Evolutionary conservation across 306 rosid species (phyloP), one percentile per base, ranked within the genome.

Genomic region (Boehmeria nivea): DNA sequence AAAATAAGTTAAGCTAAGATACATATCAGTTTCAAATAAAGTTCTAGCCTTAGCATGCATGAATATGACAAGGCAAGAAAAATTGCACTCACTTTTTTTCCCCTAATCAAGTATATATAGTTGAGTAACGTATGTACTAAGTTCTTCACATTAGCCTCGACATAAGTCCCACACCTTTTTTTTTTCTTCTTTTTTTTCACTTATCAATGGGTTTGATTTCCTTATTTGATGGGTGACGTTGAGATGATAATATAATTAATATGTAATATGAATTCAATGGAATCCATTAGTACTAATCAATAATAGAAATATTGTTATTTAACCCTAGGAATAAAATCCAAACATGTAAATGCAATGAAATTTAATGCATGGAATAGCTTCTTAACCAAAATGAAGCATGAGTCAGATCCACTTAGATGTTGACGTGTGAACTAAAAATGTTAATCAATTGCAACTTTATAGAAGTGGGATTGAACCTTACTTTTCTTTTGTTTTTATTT

Each of bases 391-490:
- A 74, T 22, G 63, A 47, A 24, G 54, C 61, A 52, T 43, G 36
- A 14, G 34, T 13, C 27, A 61, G 50, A 38, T 43, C 68, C 36
- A 61, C 39, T n/a, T 14, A 37, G 18, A 23, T 27, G 34, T 36
- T 42, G 40, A 33, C 31, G 49, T 39, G 52, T 51, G 49, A 12
- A 52, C 27, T n/a, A 38, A 39, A 6, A 24, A 20, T 11, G 19
- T 17, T 15, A 34, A 34, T 23, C 44, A 60, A 34, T 27, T 27
- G 25, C 12, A 27, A 28, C 57, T 71, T 59, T 45, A 8, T 31
- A 12, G 63, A 65, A 53, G 77, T 59, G 68, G 68, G 63, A 53
- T 72, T 61, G 48, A 48, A 66, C 50, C 73, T 47, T 22, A 43
- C 64, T 8, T 28, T 51, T 46, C 1, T 9, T 43, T 2, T 24